Base-by-base conservation (phyloP, 352 stramenopile species). In the Globisporangium solare region DNA sequence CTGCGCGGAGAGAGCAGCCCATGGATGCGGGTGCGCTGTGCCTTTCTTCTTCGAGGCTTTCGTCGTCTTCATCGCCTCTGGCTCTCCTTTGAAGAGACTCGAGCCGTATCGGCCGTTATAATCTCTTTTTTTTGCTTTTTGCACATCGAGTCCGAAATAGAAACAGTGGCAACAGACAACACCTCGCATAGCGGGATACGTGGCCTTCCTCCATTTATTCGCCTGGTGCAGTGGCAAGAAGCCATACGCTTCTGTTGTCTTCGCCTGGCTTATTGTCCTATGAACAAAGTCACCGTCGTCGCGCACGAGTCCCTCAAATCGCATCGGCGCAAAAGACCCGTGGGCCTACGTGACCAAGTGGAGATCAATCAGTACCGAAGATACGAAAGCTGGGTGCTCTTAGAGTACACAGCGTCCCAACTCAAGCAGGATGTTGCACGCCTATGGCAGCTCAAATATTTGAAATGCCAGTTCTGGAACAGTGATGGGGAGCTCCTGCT, bases 331-430 rank as follows among this genome's bases (percentile, higher is more conserved):
- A 6, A 59, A 4, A 18, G 31, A 35, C 40, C 11, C 15, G 35
- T 6, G 22, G 52, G 31, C 12, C 50, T 43, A 11, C n/a, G 14
- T 3, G 21, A 22, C 1, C 43, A 54, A 1, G 13, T n/a, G 13
- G 12, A 43, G 20, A 42, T 15, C 15, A 39, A 8, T 17, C 31
- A 37, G 20, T 40, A 31, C 14, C 21, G 31, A 15, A 22, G 17
- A 12, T 82, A 73, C 24, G 57, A 73, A 46, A 58, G 69, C 24
- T 90, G 77, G 79, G 57, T 88, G 2, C 76, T 77, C 0, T 53
- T 59, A 18, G 66, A 81, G n/a, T 90, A 90, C 54, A 27, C 59
- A 0, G 58, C 58, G 5, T 59, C 50, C 2, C 69, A 87, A 24
- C 55, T 90, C 17, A 73, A 71, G 12, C 59, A 78, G 17, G 77